These are phyloP conservation scores for Chrysoporthe puriensis DNA, from an alignment of 2,329 filamentous ascomycete species.

Conservation along the genomic window DNA sequence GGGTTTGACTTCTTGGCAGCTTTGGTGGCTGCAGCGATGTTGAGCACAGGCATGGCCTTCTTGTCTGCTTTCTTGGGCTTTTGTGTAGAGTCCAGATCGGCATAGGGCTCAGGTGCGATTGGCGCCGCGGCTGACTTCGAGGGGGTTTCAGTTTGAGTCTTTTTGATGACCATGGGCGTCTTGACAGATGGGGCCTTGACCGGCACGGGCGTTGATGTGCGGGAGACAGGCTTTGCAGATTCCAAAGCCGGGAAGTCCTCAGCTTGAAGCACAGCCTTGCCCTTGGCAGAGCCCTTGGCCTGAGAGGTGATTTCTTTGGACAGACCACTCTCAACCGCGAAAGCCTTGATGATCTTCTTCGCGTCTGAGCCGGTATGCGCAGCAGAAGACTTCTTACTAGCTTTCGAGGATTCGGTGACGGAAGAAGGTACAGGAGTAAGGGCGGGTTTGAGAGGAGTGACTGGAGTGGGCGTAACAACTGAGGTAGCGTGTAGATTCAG, in stretches of 20 bases:
- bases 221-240: conserved; percentile 43
- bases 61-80: conserved; percentile 37
- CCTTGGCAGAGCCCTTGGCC: conserved; percentile 37
- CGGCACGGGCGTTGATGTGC: conserved; percentile 35
- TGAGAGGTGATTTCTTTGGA: conserved; percentile 51
- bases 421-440: conserved; percentile 31
- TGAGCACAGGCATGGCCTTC: conserved; percentile 48
- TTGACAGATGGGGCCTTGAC: conserved; percentile 39
- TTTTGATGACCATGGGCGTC: conserved; percentile 41
- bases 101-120: conserved; percentile 8
- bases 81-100: conserved; percentile 9
- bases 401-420: conserved; percentile 28
- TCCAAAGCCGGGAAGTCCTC: conserved; percentile 67
- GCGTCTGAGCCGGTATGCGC: conserved; percentile 31
- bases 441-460: conserved; percentile 39
- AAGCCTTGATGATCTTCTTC: conserved; percentile 43
- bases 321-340: conserved; percentile 50
- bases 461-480: conserved; percentile 33
- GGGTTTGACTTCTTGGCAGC: conserved; percentile 38
- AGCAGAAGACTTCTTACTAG: conserved; percentile 32
- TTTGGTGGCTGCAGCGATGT: conserved; percentile 55
- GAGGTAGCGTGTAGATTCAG: conserved; percentile 22
- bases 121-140: conserved; percentile 26
- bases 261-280: conserved; percentile 51
- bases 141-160: conserved; percentile 32